Percentiles rank a stretch among this genome's conserved stretches.
These are phyloP conservation scores for Polygonum maritimum DNA, from an alignment of 148 eudicot species.

Conservation along the genomic window DNA sequence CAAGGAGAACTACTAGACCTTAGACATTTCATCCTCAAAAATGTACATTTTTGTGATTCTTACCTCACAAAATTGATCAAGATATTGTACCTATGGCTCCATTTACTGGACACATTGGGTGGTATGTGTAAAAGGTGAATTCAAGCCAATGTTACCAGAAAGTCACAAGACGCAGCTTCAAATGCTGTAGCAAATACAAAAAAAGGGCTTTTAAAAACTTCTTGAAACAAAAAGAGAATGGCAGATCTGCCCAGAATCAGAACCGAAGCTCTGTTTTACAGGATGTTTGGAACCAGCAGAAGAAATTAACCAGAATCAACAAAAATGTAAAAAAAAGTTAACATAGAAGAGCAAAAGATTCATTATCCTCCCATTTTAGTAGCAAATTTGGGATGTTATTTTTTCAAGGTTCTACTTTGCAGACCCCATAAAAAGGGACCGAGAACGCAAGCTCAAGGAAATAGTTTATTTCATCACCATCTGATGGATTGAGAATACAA, in stretches of 20 bases:
- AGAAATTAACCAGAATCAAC: background rate
- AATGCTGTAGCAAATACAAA: background rate
- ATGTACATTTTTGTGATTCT: background rate
- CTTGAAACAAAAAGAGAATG: background rate
- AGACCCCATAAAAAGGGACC: constrained; percentile 2
- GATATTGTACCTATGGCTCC: background rate
- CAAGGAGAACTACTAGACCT: constrained; percentile 24
- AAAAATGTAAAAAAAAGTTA: background rate
- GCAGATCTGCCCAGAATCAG: background rate
- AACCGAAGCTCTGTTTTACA: background rate
- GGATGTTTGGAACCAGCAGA: background rate
- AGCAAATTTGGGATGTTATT: constrained; percentile 8
- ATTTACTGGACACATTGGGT: too few species aligned
- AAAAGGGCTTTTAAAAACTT: background rate
- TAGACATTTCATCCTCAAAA: background rate
- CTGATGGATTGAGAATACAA: background rate
- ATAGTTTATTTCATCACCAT: constrained; percentile 7
- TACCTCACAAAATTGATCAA: too few species aligned
- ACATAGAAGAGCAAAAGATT: background rate
- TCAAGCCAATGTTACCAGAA: background rate
- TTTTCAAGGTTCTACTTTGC: background rate
- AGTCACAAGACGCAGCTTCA: background rate
- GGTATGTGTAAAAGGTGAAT: background rate
- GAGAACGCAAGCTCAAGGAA: background rate
- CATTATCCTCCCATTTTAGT: background rate